Evolutionary conservation across 495 filamentous ascomycete species (phyloP).

Genomic region (Penicillium ochrochloron): DNA sequence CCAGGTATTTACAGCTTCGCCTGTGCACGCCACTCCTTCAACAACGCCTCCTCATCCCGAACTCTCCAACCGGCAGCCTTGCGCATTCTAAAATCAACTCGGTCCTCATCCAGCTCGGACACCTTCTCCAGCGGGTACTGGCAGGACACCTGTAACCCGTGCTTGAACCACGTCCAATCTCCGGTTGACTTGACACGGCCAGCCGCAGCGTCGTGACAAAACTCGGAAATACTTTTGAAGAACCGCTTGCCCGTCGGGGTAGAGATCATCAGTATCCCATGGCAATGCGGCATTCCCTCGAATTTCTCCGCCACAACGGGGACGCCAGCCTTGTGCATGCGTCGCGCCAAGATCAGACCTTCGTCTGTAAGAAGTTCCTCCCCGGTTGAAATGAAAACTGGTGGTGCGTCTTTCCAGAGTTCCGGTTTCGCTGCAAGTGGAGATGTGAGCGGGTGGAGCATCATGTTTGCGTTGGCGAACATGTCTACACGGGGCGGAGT

Average conservation of each 20-base stretch:
- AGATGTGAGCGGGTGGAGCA: constrained; percentile 77
- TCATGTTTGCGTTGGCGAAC: constrained; percentile 64
- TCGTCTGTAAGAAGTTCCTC: constrained; percentile 83
- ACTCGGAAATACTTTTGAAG: constrained; percentile 60
- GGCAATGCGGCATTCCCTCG: constrained; percentile 91
- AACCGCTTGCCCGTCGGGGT: constrained; percentile 53
- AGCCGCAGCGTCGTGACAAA: constrained; percentile 51
- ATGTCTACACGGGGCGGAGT: constrained; percentile 70
- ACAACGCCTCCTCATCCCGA: constrained; percentile 48
- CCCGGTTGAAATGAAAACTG: constrained; percentile 74
- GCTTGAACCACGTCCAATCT: constrained; percentile 54
- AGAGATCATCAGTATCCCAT: constrained; percentile 66
- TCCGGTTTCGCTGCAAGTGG: constrained; percentile 60
- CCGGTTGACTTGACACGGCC: constrained; percentile 29
- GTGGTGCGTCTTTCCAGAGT: constrained; percentile 70
- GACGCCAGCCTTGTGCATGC: constrained; percentile 64
- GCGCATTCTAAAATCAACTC: constrained; percentile 55
- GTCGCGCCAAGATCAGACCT: constrained; percentile 61
- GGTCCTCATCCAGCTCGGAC: constrained; percentile 54
- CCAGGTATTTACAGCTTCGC: constrained; percentile 49
- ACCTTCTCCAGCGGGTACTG: constrained; percentile 56
- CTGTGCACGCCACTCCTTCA: constrained; percentile 42
- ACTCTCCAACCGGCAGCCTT: constrained; percentile 50
- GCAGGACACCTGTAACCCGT: constrained; percentile 56
- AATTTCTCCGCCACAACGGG: constrained; percentile 72